phyloP scores from a whole-genome alignment of 441 rosid genomes.

The Manihot esculenta region DNA sequence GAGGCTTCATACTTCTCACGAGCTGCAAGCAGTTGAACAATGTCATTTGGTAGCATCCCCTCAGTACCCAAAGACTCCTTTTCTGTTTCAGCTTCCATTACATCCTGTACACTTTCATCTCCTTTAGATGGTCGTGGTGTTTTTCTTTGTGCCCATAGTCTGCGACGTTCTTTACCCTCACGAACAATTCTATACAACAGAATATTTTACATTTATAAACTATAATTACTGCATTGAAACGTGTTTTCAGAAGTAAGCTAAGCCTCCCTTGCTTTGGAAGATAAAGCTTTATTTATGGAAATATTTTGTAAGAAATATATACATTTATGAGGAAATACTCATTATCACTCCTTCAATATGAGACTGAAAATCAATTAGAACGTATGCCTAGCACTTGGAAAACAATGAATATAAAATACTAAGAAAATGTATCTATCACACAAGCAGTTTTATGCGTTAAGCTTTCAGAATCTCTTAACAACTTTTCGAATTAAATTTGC shows the following conservation, averaged over 20 bases:
- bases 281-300: not conserved
- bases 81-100: conserved; percentile 38
- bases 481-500: not conserved
- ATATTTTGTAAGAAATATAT: not conserved
- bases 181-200: conserved; percentile 44
- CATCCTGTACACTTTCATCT: conserved; percentile 28
- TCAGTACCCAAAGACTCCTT: conserved; percentile 31
- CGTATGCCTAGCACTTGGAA: not conserved
- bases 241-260: not conserved
- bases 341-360: too few species aligned
- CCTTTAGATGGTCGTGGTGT: conserved; percentile 42
- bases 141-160: conserved; percentile 60
- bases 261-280: not conserved
- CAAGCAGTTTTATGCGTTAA: not conserved
- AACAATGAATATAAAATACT: not conserved
- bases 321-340: not conserved
- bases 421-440: not conserved
- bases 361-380: not conserved
- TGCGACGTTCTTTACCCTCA: conserved; percentile 76
- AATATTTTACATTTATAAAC: not conserved
- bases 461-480: not conserved
- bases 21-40: conserved; percentile 77
- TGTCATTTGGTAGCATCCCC: conserved; percentile 81
- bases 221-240: not conserved
- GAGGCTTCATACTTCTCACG: conserved; percentile 61